Percentiles rank a stretch among this genome's conserved stretches.
These are phyloP conservation scores for Fennellomyces sp. DNA, from an alignment of 371 early-diverging fungal genomes.

Conservation along the genomic window DNA sequence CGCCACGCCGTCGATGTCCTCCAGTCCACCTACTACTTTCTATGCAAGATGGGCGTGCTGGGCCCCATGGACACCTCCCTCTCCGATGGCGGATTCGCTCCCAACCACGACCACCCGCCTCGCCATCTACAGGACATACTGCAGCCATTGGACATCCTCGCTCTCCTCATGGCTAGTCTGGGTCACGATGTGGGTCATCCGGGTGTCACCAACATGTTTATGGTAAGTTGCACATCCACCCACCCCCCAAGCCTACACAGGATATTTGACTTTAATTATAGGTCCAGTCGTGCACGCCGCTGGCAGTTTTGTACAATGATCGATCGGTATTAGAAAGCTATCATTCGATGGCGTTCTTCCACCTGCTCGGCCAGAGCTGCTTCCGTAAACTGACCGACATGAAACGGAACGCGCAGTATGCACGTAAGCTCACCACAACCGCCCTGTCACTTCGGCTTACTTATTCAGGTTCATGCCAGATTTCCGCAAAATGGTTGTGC, in stretches of 20 bases:
- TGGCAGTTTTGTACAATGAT: slow-evolving; percentile 93
- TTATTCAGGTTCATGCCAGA: slow-evolving; percentile 29
- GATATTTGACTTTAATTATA: slow-evolving; percentile 28
- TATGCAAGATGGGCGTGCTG: slow-evolving; percentile 67
- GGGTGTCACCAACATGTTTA: slow-evolving; percentile 82
- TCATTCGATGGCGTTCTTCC: slow-evolving; percentile 87
- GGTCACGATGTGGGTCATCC: slow-evolving; percentile 91
- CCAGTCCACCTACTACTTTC: slow-evolving; percentile 80
- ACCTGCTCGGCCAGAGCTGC: slow-evolving; percentile 69
- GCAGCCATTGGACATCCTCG: slow-evolving; percentile 70
- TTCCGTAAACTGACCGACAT: slow-evolving; percentile 56
- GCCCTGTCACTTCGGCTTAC: too few relatives aligned
- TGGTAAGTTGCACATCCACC: slow-evolving; percentile 48
- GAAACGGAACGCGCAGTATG: slow-evolving; percentile 26
- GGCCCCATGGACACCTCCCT: slow-evolving; percentile 26
- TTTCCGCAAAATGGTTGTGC: slow-evolving; percentile 72
- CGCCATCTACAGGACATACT: slow-evolving; percentile 61
- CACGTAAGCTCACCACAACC: too few relatives aligned
- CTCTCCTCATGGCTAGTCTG: slow-evolving; percentile 75
- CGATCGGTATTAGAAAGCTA: slow-evolving; percentile 93
- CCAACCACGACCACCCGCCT: too few relatives aligned
- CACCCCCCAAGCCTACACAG: neutral
- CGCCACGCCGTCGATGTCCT: slow-evolving; percentile 86
- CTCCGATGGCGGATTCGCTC: neutral
- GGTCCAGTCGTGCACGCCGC: slow-evolving; percentile 75